A percentile compares a stretch with the other conserved stretches of the same genome.
Conservation (phyloP, 2,329 filamentous ascomycete genomes). For the Ascochyta lentis region DNA sequence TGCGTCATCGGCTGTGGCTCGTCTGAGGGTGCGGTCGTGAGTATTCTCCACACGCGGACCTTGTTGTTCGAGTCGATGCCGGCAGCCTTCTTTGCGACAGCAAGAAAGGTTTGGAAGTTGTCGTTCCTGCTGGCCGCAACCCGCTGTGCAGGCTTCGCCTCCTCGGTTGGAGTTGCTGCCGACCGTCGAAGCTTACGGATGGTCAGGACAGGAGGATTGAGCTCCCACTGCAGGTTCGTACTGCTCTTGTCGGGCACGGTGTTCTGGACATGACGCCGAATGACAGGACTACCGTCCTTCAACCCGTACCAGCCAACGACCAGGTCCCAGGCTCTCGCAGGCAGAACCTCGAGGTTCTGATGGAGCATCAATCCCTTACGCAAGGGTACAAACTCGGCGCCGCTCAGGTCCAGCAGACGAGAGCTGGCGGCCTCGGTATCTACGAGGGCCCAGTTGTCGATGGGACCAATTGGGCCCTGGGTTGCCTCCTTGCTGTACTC, state of each 20-base stretch:
- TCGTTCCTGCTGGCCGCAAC: constrained; percentile 75
- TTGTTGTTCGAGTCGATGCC: constrained; percentile 74
- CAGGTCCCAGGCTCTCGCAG: constrained; percentile 80
- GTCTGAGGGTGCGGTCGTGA: constrained; percentile 53
- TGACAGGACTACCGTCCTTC: constrained; percentile 70
- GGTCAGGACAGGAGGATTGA: constrained; percentile 83
- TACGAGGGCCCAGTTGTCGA: constrained; percentile 83
- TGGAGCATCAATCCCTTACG: constrained; percentile 68
- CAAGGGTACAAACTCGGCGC: constrained; percentile 71
- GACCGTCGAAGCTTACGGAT: constrained; percentile 77
- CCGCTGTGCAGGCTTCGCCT: constrained; percentile 66
- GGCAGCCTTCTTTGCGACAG: constrained; percentile 71
- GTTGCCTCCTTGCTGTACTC: constrained; percentile 65
- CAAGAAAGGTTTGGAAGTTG: constrained; percentile 76
- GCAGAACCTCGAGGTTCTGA: constrained; percentile 80
- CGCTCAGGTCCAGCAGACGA: constrained; percentile 48
- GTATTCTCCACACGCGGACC: constrained; percentile 77
- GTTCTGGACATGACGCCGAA: constrained; percentile 79
- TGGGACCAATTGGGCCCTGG: constrained; percentile 73
- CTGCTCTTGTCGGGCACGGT: constrained; percentile 64
- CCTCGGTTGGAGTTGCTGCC: constrained; percentile 66
- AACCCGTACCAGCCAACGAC: constrained; percentile 84
- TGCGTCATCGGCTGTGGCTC: constrained; percentile 31
- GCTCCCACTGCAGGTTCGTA: constrained; percentile 79
- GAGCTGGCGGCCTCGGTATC: constrained; percentile 33